Evolutionary conservation across 2,329 filamentous ascomycete species (phyloP).

Genomic region (Huntiella moniliformis): DNA sequence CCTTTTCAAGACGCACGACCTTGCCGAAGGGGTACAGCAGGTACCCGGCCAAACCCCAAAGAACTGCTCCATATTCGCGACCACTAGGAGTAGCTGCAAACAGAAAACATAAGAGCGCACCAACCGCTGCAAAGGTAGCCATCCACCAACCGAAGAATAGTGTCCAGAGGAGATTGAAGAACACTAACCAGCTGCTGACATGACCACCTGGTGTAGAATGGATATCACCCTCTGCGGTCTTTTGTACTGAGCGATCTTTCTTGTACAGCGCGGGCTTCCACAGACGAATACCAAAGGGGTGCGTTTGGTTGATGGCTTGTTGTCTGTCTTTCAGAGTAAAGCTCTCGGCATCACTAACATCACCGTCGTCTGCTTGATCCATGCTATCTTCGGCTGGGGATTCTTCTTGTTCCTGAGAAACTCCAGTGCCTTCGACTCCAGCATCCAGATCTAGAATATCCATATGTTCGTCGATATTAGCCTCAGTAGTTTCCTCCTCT

Average conservation of each 20-base stretch:
- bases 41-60: slow-evolving; percentile 71
- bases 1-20: slow-evolving; percentile 80
- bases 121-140: slow-evolving; percentile 52
- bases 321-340: slow-evolving; percentile 95
- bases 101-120: slow-evolving; percentile 59
- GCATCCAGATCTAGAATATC: slow-evolving; percentile 14
- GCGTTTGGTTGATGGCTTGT: slow-evolving; percentile 94
- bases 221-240: slow-evolving; percentile 89
- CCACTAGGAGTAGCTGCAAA: slow-evolving; percentile 66
- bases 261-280: slow-evolving; percentile 99
- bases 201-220: slow-evolving; percentile 81
- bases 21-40: slow-evolving; percentile 94
- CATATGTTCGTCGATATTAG: slow-evolving; percentile 20
- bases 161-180: slow-evolving; percentile 86
- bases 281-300: slow-evolving; percentile 94
- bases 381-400: slow-evolving; percentile 22
- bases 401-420: slow-evolving; percentile 16
- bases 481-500: slow-evolving; percentile 19
- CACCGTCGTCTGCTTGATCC: slow-evolving; percentile 46
- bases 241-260: slow-evolving; percentile 88
- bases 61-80: slow-evolving; percentile 64
- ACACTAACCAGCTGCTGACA: slow-evolving; percentile 65
- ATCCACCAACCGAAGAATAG: slow-evolving; percentile 94
- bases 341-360: slow-evolving; percentile 82
- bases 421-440: slow-evolving; percentile 13